phyloP scores from a whole-genome alignment of 768 basidiomycete genomes.

The Termitomyces sp. region DNA sequence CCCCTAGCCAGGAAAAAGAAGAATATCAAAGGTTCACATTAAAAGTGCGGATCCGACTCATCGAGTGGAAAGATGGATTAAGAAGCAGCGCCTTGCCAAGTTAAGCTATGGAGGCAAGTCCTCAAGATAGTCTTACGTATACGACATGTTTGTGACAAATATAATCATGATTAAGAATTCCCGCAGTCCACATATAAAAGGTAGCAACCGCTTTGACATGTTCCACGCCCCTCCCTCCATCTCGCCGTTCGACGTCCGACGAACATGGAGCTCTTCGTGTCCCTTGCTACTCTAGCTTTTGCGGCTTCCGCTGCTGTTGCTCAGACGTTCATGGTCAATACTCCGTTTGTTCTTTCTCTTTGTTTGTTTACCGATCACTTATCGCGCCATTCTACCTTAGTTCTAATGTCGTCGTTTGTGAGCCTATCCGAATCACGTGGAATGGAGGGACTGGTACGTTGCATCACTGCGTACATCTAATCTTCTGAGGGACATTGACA shows the following conservation, averaged over 20 bases:
- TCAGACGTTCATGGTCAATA: constrained; percentile 46
- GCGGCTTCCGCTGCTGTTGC: constrained; percentile 37
- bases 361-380: not conserved
- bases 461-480: not conserved
- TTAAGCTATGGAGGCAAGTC: not conserved
- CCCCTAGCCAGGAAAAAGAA: not conserved
- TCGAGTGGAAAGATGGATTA: constrained; percentile 4
- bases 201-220: constrained; percentile 17
- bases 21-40: not conserved
- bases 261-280: constrained; percentile 46
- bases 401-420: constrained; percentile 44
- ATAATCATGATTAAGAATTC: not conserved
- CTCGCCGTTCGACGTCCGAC: constrained; percentile 13
- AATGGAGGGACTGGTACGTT: constrained; percentile 56
- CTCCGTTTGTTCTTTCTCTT: constrained; percentile 50
- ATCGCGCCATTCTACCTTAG: constrained; percentile 25
- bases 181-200: constrained; percentile 13
- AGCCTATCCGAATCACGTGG: constrained; percentile 52
- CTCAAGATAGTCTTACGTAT: constrained; percentile 16
- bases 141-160: constrained; percentile 20
- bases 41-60: not conserved
- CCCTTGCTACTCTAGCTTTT: constrained; percentile 34
- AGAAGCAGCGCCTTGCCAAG: constrained; percentile 17
- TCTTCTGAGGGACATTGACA: constrained; percentile 4
- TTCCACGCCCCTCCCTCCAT: constrained; percentile 20